Conservation (phyloP, 2,329 filamentous ascomycete species). For the Teratosphaeria zuluensis region DNA sequence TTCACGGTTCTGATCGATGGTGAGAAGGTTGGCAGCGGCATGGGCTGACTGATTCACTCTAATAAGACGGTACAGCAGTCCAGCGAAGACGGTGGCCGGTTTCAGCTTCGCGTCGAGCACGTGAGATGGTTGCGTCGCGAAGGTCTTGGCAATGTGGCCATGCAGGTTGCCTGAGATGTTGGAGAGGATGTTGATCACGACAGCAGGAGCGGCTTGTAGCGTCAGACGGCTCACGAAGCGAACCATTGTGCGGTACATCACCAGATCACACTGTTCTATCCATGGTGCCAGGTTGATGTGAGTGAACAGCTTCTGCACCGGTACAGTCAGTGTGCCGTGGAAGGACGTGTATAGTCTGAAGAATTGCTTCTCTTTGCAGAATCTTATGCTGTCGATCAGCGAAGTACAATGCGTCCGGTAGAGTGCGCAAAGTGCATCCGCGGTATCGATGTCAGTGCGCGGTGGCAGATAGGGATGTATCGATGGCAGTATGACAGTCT, state of each 20-base stretch:
- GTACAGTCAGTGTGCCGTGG: conserved; percentile 90
- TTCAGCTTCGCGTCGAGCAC: conserved; percentile 79
- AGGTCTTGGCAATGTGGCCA: conserved; percentile 71
- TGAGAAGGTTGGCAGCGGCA: conserved; percentile 85
- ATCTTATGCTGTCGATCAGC: conserved; percentile 87
- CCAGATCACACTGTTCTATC: conserved; percentile 92
- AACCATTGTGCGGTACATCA: conserved; percentile 96
- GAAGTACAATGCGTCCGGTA: conserved; percentile 95
- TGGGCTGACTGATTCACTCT: conserved; percentile 90
- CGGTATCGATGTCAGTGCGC: conserved; percentile 77
- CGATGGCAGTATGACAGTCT: conserved; percentile 69
- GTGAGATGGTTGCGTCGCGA: conserved; percentile 74
- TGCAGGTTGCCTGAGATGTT: conserved; percentile 78
- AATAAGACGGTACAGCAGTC: conserved; percentile 74
- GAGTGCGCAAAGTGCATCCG: conserved; percentile 72
- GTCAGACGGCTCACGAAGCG: conserved; percentile 81
- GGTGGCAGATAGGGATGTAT: conserved; percentile 72
- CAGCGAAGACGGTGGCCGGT: conserved; percentile 80
- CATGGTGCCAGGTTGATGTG: conserved; percentile 74
- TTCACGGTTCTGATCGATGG: conserved; percentile 77
- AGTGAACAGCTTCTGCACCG: conserved; percentile 84
- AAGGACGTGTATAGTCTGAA: conserved; percentile 93
- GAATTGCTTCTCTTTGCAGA: conserved; percentile 93
- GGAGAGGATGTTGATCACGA: conserved; percentile 75
- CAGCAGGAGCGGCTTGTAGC: conserved; percentile 80